Evolutionary conservation across 306 rosid genomes (phyloP).

Genomic region (Citrullus amarus): DNA sequence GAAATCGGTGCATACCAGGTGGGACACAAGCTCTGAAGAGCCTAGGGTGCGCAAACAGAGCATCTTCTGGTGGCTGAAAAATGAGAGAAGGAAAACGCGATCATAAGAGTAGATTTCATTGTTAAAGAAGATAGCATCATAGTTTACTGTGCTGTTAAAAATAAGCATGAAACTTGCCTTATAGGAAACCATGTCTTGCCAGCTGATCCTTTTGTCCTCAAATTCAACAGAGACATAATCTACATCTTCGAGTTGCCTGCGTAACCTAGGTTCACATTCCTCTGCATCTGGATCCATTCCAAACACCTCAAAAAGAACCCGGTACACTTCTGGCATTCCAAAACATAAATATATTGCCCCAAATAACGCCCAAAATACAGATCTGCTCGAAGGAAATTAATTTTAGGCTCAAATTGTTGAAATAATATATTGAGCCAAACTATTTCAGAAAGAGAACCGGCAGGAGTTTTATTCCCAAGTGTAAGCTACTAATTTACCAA

Average conservation of each 20-base stretch:
- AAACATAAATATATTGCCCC: constrained; percentile 93
- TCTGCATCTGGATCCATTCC: constrained; percentile 93
- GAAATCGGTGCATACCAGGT: constrained; percentile 91
- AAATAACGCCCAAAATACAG: constrained; percentile 93
- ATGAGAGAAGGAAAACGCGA: neutral
- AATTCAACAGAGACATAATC: constrained; percentile 86
- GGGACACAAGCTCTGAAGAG: constrained; percentile 94
- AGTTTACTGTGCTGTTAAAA: neutral
- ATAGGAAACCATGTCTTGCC: constrained; percentile 86
- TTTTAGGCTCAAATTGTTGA: constrained; percentile 8
- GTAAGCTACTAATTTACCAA: neutral
- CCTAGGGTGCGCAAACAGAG: constrained; percentile 86
- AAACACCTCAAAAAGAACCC: constrained; percentile 93
- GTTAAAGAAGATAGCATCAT: neutral
- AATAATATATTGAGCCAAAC: neutral
- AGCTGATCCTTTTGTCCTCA: constrained; percentile 64
- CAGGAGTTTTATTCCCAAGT: neutral
- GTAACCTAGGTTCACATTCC: constrained; percentile 69
- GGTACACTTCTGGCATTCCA: constrained; percentile 92
- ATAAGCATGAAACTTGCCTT: constrained; percentile 43
- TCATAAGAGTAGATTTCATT: neutral
- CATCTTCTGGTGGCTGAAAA: constrained; percentile 89
- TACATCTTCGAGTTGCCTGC: constrained; percentile 91
- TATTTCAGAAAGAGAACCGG: neutral
- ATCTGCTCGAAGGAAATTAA: constrained; percentile 37